Evolutionary conservation across 1,284 basidiomycete species (phyloP).

Genomic region (Afroboletus lepidellus): DNA sequence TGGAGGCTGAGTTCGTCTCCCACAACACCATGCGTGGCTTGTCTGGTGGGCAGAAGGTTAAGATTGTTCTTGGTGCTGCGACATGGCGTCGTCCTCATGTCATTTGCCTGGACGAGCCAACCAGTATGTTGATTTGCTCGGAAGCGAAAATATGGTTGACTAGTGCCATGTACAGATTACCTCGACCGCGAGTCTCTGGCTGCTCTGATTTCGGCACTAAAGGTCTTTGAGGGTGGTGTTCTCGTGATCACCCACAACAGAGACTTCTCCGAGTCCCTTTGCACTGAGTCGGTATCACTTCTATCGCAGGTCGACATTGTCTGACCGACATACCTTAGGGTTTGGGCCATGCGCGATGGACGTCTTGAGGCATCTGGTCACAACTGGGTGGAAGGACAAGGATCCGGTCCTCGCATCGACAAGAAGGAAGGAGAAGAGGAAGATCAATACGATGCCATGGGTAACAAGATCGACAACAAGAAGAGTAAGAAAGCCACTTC

Average conservation of each 20-base stretch:
- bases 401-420: conserved; percentile 88
- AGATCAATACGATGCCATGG: conserved; percentile 90
- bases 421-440: conserved; percentile 86
- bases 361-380: conserved; percentile 92
- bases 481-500: conserved; percentile 85
- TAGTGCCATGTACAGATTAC: conserved; percentile 61
- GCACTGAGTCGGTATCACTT: conserved; percentile 57
- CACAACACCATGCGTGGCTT: conserved; percentile 98
- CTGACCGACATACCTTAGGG: conserved; percentile 39
- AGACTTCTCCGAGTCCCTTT: conserved; percentile 96
- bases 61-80: conserved; percentile 97
- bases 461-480: conserved; percentile 87
- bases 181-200: conserved; percentile 97
- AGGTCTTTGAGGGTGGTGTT: conserved; percentile 96
- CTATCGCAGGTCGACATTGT: conserved; percentile 14
- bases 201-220: conserved; percentile 93
- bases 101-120: conserved; percentile 97
- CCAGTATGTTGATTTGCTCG: conserved; percentile 52
- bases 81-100: conserved; percentile 98
- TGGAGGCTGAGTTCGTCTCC: conserved; percentile 94
- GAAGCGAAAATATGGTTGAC: not conserved
- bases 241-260: conserved; percentile 96
- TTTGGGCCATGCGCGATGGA: conserved; percentile 95
- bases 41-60: conserved; percentile 99
- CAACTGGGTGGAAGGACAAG: conserved; percentile 99